A percentile compares a stretch with the other conserved stretches of the same genome.
Evolutionary conservation across 2,329 filamentous ascomycete genomes (phyloP).

Genomic region (Davidsoniella neocaledoniae): DNA sequence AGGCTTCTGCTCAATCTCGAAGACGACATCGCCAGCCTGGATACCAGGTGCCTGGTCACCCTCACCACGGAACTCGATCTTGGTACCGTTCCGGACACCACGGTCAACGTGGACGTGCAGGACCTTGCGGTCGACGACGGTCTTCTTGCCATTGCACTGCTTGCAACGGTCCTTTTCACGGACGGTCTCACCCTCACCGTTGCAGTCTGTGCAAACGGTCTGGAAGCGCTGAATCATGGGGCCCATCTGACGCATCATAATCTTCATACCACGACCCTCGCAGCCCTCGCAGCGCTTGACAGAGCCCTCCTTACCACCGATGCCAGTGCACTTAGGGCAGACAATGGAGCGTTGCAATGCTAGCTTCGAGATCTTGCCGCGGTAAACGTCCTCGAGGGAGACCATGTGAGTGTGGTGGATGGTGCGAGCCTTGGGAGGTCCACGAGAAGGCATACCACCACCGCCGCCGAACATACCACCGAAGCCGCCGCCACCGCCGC

Average conservation of each 20-base stretch:
- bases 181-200: conserved; percentile 92
- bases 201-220: conserved; percentile 95
- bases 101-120: conserved; percentile 95
- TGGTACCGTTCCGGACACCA: conserved; percentile 83
- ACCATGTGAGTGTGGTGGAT: conserved; percentile 99
- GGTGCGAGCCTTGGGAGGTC: conserved; percentile 76
- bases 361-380: conserved; percentile 92
- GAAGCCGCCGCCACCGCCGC: conserved; percentile 47
- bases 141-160: conserved; percentile 94
- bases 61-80: conserved; percentile 93
- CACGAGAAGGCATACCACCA: conserved; percentile 60
- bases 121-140: conserved; percentile 89
- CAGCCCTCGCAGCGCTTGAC: conserved; percentile 85
- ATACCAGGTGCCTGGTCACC: conserved; percentile 91
- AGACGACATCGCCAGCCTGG: conserved; percentile 87
- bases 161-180: conserved; percentile 97
- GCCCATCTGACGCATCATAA: conserved; percentile 99
- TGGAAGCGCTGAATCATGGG: conserved; percentile 99
- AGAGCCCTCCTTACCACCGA: conserved; percentile 94
- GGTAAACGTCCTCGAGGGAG: conserved; percentile 92
- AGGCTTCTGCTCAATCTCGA: conserved; percentile 99
- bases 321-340: conserved; percentile 83
- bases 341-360: conserved; percentile 95
- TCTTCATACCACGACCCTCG: conserved; percentile 95
- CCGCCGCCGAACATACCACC: conserved; percentile 55